Percentiles rank a stretch among this genome's conserved stretches.
phyloP scores from a whole-genome alignment of 1,284 basidiomycete species.

The Ustilago cynodontis region DNA sequence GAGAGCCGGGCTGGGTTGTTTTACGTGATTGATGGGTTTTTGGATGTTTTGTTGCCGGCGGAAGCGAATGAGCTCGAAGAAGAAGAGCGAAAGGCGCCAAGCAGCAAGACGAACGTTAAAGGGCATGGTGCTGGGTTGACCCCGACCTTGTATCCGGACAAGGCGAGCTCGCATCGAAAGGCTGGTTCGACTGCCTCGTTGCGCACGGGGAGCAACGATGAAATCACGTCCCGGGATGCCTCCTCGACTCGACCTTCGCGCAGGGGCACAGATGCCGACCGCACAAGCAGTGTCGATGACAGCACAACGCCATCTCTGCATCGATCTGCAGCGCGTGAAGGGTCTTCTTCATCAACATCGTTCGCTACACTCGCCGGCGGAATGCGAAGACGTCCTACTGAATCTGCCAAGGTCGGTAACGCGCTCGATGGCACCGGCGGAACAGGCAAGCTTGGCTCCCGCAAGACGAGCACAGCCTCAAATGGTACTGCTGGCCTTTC shows the following conservation, averaged over 20 bases:
- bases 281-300: slow-evolving; percentile 11
- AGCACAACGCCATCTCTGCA: slow-evolving; percentile 9
- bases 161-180: slow-evolving; percentile 11
- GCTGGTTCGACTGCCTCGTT: slow-evolving; percentile 13
- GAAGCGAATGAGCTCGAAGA: slow-evolving; percentile 67
- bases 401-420: slow-evolving; percentile 58
- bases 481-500: slow-evolving; percentile 4
- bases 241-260: slow-evolving; percentile 12
- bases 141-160: not conserved
- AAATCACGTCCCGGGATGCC: slow-evolving; percentile 12
- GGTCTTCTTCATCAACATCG: slow-evolving; percentile 25
- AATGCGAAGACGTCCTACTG: slow-evolving; percentile 31
- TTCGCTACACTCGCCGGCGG: slow-evolving; percentile 12
- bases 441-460: slow-evolving; percentile 6
- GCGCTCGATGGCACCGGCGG: slow-evolving; percentile 60
- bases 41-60: slow-evolving; percentile 86
- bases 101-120: slow-evolving; percentile 7
- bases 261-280: slow-evolving; percentile 26
- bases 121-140: slow-evolving; percentile 1
- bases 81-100: slow-evolving; percentile 23
- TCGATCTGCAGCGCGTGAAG: slow-evolving; percentile 24
- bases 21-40: slow-evolving; percentile 96
- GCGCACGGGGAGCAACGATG: slow-evolving; percentile 21
- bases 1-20: slow-evolving; percentile 92
- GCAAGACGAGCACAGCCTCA: slow-evolving; percentile 25